A percentile compares a stretch with the other conserved stretches of the same genome.
Conservation (phyloP, 1,284 basidiomycete genomes). For the Phellopilus nigrolimitatus region DNA sequence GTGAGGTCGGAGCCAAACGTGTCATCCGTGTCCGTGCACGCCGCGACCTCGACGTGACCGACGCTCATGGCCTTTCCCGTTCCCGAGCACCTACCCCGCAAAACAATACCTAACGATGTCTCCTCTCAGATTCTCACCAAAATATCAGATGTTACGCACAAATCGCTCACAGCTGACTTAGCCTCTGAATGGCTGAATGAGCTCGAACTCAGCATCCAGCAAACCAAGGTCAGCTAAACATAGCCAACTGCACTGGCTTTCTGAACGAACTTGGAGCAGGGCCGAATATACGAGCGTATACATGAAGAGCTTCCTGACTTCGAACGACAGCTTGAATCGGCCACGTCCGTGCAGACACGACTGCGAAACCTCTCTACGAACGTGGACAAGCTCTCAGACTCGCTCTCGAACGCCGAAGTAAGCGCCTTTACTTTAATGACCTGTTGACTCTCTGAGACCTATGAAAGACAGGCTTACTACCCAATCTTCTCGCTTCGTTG, state of each 20-base stretch:
- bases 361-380: constrained; percentile 46
- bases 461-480: constrained; percentile 59
- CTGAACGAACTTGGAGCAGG: constrained; percentile 35
- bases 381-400: constrained; percentile 46
- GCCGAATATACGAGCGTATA: constrained; percentile 63
- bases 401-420: constrained; percentile 57
- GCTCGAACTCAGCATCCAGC: constrained; percentile 59
- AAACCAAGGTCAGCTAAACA: constrained; percentile 53
- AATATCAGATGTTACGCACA: constrained; percentile 54
- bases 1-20: neutral
- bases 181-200: constrained; percentile 67
- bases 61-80: constrained; percentile 62
- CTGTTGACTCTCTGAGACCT: constrained; percentile 13
- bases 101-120: constrained; percentile 53
- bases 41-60: constrained; percentile 14
- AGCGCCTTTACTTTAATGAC: constrained; percentile 18
- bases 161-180: constrained; percentile 52
- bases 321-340: constrained; percentile 54
- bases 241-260: constrained; percentile 3
- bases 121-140: constrained; percentile 62
- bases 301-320: constrained; percentile 57
- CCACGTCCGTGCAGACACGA: constrained; percentile 59
- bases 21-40: neutral
- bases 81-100: constrained; percentile 62
- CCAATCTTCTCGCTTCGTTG: constrained; percentile 48